Base-by-base conservation (phyloP, 2,329 filamentous ascomycete genomes). In the Lachnellula occidentalis region DNA sequence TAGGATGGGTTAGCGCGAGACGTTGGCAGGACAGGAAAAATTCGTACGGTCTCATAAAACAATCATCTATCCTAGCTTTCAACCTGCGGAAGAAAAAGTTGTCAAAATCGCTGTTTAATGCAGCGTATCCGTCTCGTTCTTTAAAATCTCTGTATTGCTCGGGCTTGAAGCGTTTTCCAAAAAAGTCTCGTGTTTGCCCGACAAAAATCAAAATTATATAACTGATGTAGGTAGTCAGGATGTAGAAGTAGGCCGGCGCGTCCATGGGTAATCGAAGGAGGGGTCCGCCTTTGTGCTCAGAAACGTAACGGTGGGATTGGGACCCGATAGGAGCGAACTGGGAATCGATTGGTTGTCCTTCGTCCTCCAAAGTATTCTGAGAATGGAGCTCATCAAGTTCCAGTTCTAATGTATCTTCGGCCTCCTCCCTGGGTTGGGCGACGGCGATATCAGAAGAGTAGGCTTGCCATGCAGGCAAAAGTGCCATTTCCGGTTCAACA, bases 211-310 rank as follows among this genome's bases (percentile, higher is more conserved):
- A 81, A 62, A 96, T 85, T 61, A 96, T 80, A 72, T 96, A 97
- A 74, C 90, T 95, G 73, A 96, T 88, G 77, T 96, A 96, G 67
- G 92, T 96, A 39, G 92, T 96, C 64, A 96, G 81, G 66, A 96
- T 82, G 74, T 88, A 95, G 77, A 90, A 96, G 75, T 96, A 96
- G 19, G 91, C 89, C 39, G 92, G 92, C 71, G 95, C 91, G 69
- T 97, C 92, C 70, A 95, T 89, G 57, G 96, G 77, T 4, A 92
- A 90, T 34, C 90, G 82, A 43, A 86, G 85, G 56, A 96, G 87
- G 43, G 86, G 81, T 64, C 85, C 81, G 64, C 91, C 92, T 57
- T 87, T 84, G 69, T 92, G 90, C 71, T 86, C 83, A 77, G 91
- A 96, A 61, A 87, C 84, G 73, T 95, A 95, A 66, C 88, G 81